Evolutionary conservation across 306 rosid genomes (phyloP), one percentile per base, ranked within the genome.

Genomic region (Trichosanthes truncata): DNA sequence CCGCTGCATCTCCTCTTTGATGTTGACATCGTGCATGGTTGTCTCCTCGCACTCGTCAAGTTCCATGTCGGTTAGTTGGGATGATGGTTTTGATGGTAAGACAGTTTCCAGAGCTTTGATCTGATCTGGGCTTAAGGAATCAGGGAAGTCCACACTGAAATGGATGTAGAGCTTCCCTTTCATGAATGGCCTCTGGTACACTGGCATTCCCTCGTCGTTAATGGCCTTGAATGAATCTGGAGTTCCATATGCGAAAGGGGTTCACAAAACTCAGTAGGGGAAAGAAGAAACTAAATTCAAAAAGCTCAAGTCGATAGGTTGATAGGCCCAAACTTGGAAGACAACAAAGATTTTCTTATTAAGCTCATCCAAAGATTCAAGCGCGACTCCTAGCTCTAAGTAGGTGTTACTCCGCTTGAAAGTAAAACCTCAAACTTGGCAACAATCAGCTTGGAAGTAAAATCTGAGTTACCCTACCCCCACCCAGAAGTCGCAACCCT

Each of bases 11-110:
- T 94, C 97, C 72, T 94, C 97, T 79, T 92, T 97, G 74, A 94
- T 89, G 72, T 92, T 92, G 33, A 94, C 98, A 66, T 92, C 95
- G 11, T 94, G 89, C 25, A 92, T 88, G 29, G 97, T 92, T 0
- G 97, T 94, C 81, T 94, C 98, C 87, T 94, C 98, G 4, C 98
- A 94, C 79, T 94, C 98, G 1, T 94, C 98, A 11, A 94, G 67
- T 88, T 91, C 97, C 97, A 94, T 94, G 69, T 92, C 98, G 0
- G 92, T 87, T 49, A 94, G 80, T 74, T 85, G 88, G 3, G 92
- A 81, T 0, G 87, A 76, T 36, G 88, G 80, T 84, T 75, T 90
- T 10, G 97, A 81, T 3, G 97, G 98, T 73, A 94, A 85, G n/a
- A 87, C 91, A 62, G 85, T 83, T 48, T 86, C 92, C 82, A 94